Base-by-base conservation (phyloP, 176 grass and related monocot species). In the Aegilops tauschii region DNA sequence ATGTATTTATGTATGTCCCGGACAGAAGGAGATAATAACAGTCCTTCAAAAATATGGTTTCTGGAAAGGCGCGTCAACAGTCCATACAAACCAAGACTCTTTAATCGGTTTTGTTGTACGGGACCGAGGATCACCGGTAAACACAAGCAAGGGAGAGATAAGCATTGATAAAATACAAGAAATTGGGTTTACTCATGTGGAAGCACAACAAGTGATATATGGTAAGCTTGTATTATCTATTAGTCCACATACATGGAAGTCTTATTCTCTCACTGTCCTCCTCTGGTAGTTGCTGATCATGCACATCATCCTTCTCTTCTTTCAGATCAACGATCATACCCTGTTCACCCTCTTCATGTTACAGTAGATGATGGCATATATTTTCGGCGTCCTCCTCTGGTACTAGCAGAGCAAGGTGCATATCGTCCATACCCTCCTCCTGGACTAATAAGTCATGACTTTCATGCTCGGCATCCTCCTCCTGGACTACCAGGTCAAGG, bases 1-100 rank as follows among this genome's bases (percentile, higher is more conserved):
- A 29, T 76, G 40, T 86, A 85, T 90, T 37, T 90, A 90, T 83
- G 74, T 90, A 73, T 90, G 89, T 66, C 89, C 89, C 39, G 76
- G 84, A 83, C 83, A 73, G 17, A 66, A 83, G 9, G 82, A 73
- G 59, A 56, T 90, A 80, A 90, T 90, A 83, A 87, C 84, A 65
- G 78, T 83, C 44, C 84, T 90, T 73, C 65, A 65, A 16, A 90
- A 90, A 83, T 83, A 64, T 73, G 89, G 89, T 52, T 90, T 90
- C 74, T 90, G 73, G 80, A 83, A 90, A 69, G 89, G 89, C 30
- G 45, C 83, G 21, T 76, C 76, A 47, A 85, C 89, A 45, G 54
- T 83, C 44, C 73, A 86, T 34, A 86, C 76, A 87, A 77, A 86
- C 63, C 84, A 78, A 50, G 80, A 87, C 63, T 79, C 80, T 1